Conservation (phyloP, 192 early-diverging fungal genomes). For the Neocallimastix lanati region DNA sequence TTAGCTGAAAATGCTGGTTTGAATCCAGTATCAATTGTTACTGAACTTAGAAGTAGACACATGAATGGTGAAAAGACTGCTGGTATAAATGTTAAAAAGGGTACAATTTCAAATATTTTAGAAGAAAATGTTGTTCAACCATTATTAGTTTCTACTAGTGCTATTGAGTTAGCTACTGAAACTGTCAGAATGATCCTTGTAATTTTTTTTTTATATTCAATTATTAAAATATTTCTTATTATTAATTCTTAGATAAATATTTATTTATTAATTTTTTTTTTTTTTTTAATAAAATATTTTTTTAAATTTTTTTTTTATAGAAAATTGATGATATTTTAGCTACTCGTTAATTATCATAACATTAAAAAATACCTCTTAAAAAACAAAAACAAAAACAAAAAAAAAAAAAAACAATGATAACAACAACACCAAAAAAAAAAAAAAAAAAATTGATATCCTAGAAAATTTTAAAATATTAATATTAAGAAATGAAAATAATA, state of each 20-base stretch:
- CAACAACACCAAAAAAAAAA: too few relatives aligned
- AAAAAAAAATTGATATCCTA: too few relatives aligned
- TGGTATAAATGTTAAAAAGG: conserved; percentile 96
- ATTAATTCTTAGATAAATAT: too few relatives aligned
- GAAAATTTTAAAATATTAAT: too few relatives aligned
- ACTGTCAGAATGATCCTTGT: conserved; percentile 91
- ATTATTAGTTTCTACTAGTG: conserved; percentile 90
- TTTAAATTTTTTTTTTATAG: too few relatives aligned
- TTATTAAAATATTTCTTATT: too few relatives aligned
- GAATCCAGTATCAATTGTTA: conserved; percentile 92
- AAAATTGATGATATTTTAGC: conserved; percentile 90
- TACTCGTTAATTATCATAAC: background rate
- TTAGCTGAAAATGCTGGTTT: conserved; percentile 95
- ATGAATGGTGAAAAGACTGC: conserved; percentile 78
- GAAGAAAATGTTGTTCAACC: conserved; percentile 98
- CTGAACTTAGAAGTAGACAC: conserved; percentile 89
- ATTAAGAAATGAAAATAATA: too few relatives aligned
- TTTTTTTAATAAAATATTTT: too few relatives aligned
- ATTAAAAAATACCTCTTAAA: too few relatives aligned
- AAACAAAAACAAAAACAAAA: too few relatives aligned
- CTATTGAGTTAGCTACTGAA: conserved; percentile 87
- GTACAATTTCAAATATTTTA: conserved; percentile 86
- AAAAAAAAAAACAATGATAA: too few relatives aligned
- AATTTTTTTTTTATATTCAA: background rate
- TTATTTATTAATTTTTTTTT: too few relatives aligned